Evolutionary conservation across 2,329 filamentous ascomycete genomes (phyloP).

Genomic region (Sarocladium strictum): DNA sequence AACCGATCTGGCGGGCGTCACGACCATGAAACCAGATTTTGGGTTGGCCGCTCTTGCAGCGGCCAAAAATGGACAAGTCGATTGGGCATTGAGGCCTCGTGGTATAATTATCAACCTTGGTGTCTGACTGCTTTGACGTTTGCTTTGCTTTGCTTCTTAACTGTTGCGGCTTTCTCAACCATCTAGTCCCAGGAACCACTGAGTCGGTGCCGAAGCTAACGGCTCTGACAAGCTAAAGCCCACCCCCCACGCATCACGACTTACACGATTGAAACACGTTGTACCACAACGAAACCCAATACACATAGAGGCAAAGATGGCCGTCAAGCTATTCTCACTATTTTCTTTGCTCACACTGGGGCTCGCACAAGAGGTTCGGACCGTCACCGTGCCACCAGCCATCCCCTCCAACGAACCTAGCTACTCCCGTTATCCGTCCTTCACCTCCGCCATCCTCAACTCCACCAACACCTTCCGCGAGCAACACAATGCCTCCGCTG

Average conservation of each 20-base stretch:
- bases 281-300: not conserved
- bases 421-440: slow-evolving; percentile 25
- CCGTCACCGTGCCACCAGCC: slow-evolving; percentile 25
- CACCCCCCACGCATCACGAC: not conserved
- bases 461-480: slow-evolving; percentile 61
- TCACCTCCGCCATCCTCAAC: slow-evolving; percentile 53
- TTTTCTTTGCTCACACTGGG: not conserved
- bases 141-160: not conserved
- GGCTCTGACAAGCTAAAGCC: not conserved
- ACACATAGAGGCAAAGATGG: not conserved
- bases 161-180: not conserved
- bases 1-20: slow-evolving; percentile 1
- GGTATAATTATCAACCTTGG: not conserved
- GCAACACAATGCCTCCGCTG: slow-evolving; percentile 51
- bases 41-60: not conserved
- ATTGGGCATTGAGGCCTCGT: not conserved
- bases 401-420: slow-evolving; percentile 30
- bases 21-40: slow-evolving; percentile 6
- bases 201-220: not conserved
- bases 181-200: too few relatives aligned
- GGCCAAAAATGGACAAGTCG: not conserved
- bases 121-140: not conserved
- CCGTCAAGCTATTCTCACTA: not conserved
- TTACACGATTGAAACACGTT: not conserved
- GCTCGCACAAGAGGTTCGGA: slow-evolving; percentile 15